These are phyloP conservation scores for Trichoderma koningiopsis DNA, from an alignment of 2,329 filamentous ascomycete genomes.

Conservation along the genomic window DNA sequence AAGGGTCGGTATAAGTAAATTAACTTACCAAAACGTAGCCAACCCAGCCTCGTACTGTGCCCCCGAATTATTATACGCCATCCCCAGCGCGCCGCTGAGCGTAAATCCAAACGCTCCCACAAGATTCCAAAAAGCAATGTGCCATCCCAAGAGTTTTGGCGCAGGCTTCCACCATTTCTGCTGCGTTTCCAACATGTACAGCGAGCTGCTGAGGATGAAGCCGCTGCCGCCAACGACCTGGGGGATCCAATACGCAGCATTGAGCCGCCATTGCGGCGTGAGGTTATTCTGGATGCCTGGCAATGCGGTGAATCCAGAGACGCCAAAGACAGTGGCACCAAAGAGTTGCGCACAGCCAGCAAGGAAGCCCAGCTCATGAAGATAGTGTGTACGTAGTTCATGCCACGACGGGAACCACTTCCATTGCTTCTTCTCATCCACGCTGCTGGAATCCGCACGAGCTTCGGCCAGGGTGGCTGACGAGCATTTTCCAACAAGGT, in stretches of 20 bases:
- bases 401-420: conserved; percentile 60
- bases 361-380: conserved; percentile 63
- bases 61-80: conserved; percentile 35
- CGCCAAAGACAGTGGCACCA: conserved; percentile 64
- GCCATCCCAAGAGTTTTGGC: conserved; percentile 61
- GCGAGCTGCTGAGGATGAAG: conserved; percentile 59
- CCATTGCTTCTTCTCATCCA: conserved; percentile 45
- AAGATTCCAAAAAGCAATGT: conserved; percentile 67
- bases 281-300: conserved; percentile 51
- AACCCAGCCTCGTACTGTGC: conserved; percentile 26
- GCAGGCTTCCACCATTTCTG: conserved; percentile 63
- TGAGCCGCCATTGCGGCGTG: conserved; percentile 49
- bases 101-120: conserved; percentile 66
- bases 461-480: neutral
- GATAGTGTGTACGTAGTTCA: conserved; percentile 61
- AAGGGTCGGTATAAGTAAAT: neutral
- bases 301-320: conserved; percentile 62
- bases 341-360: conserved; percentile 58
- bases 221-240: conserved; percentile 64
- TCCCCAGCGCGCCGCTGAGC: conserved; percentile 57
- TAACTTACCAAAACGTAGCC: conserved; percentile 38
- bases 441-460: neutral
- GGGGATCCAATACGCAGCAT: conserved; percentile 61
- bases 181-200: conserved; percentile 71
- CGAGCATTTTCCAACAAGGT: conserved; percentile 28